phyloP scores from a whole-genome alignment of 2,329 filamentous ascomycete species.

The Byssoonygena ceratinophila region DNA sequence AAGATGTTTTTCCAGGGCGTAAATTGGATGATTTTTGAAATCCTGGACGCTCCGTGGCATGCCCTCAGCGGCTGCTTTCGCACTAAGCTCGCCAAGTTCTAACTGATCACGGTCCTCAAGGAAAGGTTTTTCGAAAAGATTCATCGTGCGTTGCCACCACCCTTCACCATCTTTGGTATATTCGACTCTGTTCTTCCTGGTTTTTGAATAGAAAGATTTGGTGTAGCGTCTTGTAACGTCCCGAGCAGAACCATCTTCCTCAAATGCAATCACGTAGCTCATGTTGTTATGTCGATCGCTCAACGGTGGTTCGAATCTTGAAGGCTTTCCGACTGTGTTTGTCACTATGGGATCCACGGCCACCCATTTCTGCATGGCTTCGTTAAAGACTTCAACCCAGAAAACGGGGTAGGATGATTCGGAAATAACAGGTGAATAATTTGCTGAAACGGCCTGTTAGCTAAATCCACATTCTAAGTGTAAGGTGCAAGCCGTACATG shows the following conservation, averaged over 20 bases:
- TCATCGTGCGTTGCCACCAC: constrained; percentile 46
- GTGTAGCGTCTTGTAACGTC: constrained; percentile 84
- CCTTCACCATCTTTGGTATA: constrained; percentile 43
- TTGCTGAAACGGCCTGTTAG: not conserved
- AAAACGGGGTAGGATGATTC: constrained; percentile 72
- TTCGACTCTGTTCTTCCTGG: constrained; percentile 70
- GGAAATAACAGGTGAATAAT: not conserved
- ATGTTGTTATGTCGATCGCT: constrained; percentile 66
- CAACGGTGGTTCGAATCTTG: constrained; percentile 69
- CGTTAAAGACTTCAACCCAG: constrained; percentile 88
- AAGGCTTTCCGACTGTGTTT: constrained; percentile 62
- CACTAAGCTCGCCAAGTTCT: constrained; percentile 65
- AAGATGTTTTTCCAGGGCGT: constrained; percentile 75
- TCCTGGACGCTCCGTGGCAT: constrained; percentile 81
- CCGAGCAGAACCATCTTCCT: constrained; percentile 62
- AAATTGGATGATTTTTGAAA: constrained; percentile 76
- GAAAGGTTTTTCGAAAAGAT: constrained; percentile 34
- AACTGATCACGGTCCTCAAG: constrained; percentile 64
- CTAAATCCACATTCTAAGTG: not conserved
- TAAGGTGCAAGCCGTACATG: constrained; percentile 2
- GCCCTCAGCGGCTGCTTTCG: constrained; percentile 61
- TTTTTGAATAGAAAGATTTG: constrained; percentile 85
- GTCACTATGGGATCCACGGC: constrained; percentile 78
- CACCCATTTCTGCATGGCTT: constrained; percentile 82
- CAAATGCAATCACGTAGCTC: constrained; percentile 75